phyloP scores from a whole-genome alignment of 2,329 filamentous ascomycete genomes.

The Fusarium sp. region DNA sequence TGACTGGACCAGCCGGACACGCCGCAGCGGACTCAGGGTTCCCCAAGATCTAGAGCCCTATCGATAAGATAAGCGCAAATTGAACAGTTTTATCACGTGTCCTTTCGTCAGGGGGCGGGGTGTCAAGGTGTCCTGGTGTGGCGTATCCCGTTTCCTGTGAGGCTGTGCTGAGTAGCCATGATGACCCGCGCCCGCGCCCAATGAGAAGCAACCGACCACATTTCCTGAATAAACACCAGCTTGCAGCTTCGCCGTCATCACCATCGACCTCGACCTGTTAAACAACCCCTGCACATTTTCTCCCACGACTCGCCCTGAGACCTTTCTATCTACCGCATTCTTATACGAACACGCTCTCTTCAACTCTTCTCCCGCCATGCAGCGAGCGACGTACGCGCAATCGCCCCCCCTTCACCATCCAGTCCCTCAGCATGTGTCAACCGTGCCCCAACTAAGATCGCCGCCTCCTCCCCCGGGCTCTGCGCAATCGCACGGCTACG shows the following conservation, averaged over 20 bases:
- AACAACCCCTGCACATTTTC: constrained; percentile 7
- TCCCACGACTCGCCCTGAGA: neutral
- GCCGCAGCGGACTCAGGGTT: constrained; percentile 22
- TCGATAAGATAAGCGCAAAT: constrained; percentile 35
- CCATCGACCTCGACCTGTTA: constrained; percentile 11
- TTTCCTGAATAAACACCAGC: constrained; percentile 48
- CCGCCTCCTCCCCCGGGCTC: constrained; percentile 84
- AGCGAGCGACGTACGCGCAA: constrained; percentile 85
- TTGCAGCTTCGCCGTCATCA: constrained; percentile 35
- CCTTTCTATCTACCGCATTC: neutral
- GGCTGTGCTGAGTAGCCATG: constrained; percentile 34
- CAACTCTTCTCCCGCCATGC: constrained; percentile 70
- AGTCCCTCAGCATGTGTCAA: constrained; percentile 97
- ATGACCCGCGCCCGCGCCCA: constrained; percentile 42
- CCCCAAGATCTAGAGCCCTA: constrained; percentile 20
- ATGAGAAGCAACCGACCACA: constrained; percentile 50
- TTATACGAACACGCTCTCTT: neutral
- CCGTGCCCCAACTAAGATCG: constrained; percentile 95
- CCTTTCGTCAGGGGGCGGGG: neutral
- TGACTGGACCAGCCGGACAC: constrained; percentile 34
- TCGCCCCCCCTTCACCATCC: constrained; percentile 97
- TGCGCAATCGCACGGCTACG: constrained; percentile 73
- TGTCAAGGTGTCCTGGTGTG: neutral
- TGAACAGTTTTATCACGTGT: constrained; percentile 35
- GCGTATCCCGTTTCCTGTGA: neutral